Evolutionary conservation across 768 basidiomycete genomes (phyloP).

Genomic region (Auricularia cornea): DNA sequence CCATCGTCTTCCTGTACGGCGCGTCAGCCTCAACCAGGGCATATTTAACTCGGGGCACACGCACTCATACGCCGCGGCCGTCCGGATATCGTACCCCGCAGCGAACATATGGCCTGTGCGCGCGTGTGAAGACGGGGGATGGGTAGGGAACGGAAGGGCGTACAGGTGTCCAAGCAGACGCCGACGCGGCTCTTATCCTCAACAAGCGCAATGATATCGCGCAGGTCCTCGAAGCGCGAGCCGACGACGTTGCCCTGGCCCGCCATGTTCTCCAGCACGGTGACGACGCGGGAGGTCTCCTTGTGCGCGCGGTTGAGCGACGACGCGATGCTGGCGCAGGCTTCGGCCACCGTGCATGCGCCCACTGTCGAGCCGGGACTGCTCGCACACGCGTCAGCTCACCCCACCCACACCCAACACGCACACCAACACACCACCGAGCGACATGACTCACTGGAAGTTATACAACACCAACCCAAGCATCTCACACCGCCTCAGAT

Average conservation of each 20-base stretch:
- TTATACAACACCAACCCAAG: constrained; percentile 72
- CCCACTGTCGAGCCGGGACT: constrained; percentile 84
- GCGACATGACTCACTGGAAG: constrained; percentile 83
- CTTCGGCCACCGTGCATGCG: constrained; percentile 47
- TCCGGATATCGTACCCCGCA: constrained; percentile 77
- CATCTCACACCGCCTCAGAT: constrained; percentile 66
- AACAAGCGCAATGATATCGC: constrained; percentile 58
- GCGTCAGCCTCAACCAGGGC: too few species aligned
- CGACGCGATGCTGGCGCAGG: constrained; percentile 56
- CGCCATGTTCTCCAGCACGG: constrained; percentile 80
- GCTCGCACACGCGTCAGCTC: not conserved
- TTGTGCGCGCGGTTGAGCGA: constrained; percentile 69
- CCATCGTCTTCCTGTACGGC: constrained; percentile 42
- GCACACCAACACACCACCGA: too few species aligned
- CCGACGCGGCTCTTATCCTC: constrained; percentile 69
- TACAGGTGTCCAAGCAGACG: constrained; percentile 82
- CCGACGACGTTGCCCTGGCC: constrained; percentile 76
- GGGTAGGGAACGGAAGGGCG: too few species aligned
- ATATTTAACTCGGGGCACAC: too few species aligned
- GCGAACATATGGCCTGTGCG: constrained; percentile 67
- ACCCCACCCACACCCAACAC: too few species aligned
- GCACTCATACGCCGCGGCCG: constrained; percentile 61
- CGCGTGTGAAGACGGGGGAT: too few species aligned
- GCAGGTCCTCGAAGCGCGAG: constrained; percentile 57
- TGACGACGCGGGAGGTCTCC: constrained; percentile 47